Evolutionary conservation across 495 filamentous ascomycete genomes (phyloP), one percentile per base, ranked within the genome.

Genomic region (Tuber aestivum): DNA sequence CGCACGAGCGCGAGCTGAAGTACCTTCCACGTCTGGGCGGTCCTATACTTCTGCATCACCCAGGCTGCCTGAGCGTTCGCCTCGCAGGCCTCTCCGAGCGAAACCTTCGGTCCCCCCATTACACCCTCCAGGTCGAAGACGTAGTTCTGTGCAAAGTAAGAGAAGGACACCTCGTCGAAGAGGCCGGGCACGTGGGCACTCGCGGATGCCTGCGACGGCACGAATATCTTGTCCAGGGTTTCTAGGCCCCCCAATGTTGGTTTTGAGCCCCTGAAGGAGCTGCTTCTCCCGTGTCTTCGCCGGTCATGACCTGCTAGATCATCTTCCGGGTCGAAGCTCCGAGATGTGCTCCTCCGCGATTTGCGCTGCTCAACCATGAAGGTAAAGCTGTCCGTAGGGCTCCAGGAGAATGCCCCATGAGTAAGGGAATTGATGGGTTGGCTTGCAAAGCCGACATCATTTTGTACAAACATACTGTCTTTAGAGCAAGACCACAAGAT

Each of bases 401-500:
- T 75, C 81, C 81, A 82, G 6, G 90, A 89, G 76, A 92, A 89
- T 27, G 87, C 85, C 79, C 92, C 86, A 44, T 86, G 87, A n/a
- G 89, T 89, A 20, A 93, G 85, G 44, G 88, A 86, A 80, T 94
- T 92, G 71, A 94, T 88, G n/a, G 92, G 89, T 81, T 93, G 91
- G 32, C 91, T 89, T 12, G 92, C 89, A 85, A 91, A 95, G 37
- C 92, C 89, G 48, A 97, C 87, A 83, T 99, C 95, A 70, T 92
- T 93, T 83, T 99, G 95, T 32, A 90, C 90, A 80, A 99, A 97
- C 8, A 89, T 86, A 35, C 93, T 93, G 56, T 93, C 92, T 48
- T 90, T 90, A 9, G 94, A 94, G 61, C 93, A 94, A 27, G 92
- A 94, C 95, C 95, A 99, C 41, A 99, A 85, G 5, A 97, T 86